Evolutionary conservation across 768 basidiomycete species (phyloP).

Genomic region (Boletus huronensis): DNA sequence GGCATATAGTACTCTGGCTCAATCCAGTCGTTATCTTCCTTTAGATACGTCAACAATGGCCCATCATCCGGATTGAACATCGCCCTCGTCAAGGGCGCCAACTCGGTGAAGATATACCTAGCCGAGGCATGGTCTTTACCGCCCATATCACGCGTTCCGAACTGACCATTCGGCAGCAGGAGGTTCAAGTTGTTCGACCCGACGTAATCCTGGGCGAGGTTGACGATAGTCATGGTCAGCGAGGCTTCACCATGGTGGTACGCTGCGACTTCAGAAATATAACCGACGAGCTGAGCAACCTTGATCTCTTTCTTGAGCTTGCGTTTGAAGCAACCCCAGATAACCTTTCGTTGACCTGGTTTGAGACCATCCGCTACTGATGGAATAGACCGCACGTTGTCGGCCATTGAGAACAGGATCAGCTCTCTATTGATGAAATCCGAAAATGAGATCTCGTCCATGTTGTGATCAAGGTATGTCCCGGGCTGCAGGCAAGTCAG

Average conservation of each 20-base stretch:
- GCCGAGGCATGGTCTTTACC: constrained; percentile 97
- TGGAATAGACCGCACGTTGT: constrained; percentile 97
- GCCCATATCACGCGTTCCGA: constrained; percentile 88
- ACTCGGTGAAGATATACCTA: constrained; percentile 91
- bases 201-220: constrained; percentile 90
- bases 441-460: constrained; percentile 79
- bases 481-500: constrained; percentile 62
- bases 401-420: constrained; percentile 98
- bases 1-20: constrained; percentile 97
- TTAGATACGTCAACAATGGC: constrained; percentile 74
- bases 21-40: constrained; percentile 80
- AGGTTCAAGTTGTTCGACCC: constrained; percentile 95
- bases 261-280: constrained; percentile 87
- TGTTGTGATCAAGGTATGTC: constrained; percentile 87
- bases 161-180: constrained; percentile 87
- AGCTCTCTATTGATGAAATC: constrained; percentile 99
- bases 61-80: constrained; percentile 86
- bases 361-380: constrained; percentile 92
- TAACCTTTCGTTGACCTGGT: constrained; percentile 95
- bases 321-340: constrained; percentile 94
- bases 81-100: constrained; percentile 66
- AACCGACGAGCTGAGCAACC: constrained; percentile 94
- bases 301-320: constrained; percentile 92
- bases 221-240: constrained; percentile 86
- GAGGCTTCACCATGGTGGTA: constrained; percentile 96